These are phyloP conservation scores for Fusarium euwallaceae DNA, from an alignment of 2,329 filamentous ascomycete species.

Conservation along the genomic window DNA sequence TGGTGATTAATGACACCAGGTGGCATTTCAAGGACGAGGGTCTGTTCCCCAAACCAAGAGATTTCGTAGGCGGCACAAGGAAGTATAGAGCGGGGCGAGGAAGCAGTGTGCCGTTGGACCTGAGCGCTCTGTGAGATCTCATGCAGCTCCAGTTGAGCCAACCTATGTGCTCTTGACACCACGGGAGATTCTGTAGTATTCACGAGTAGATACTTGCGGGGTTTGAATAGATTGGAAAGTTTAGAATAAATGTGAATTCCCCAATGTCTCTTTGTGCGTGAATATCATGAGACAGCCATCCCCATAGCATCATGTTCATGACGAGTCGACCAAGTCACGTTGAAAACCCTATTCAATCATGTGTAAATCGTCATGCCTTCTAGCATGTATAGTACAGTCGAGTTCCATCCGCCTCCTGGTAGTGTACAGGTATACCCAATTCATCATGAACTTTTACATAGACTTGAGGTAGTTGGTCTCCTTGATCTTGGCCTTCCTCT, in stretches of 20 bases:
- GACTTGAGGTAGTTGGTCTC: slow-evolving; percentile 88
- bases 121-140: slow-evolving; percentile 66
- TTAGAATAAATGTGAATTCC: slow-evolving; percentile 20
- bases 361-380: slow-evolving; percentile 22
- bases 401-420: slow-evolving; percentile 35
- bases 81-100: slow-evolving; percentile 91
- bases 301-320: neutral
- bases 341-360: slow-evolving; percentile 18
- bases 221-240: slow-evolving; percentile 37
- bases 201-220: slow-evolving; percentile 17
- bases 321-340: neutral
- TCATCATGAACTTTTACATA: slow-evolving; percentile 65
- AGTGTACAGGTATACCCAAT: slow-evolving; percentile 44
- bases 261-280: neutral
- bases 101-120: slow-evolving; percentile 92
- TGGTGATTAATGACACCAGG: slow-evolving; percentile 79
- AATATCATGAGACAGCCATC: neutral
- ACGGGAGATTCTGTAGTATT: slow-evolving; percentile 14
- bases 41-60: slow-evolving; percentile 85
- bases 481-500: slow-evolving; percentile 83
- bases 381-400: slow-evolving; percentile 46
- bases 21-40: slow-evolving; percentile 91
- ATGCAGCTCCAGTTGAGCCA: slow-evolving; percentile 25
- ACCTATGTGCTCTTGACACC: slow-evolving; percentile 6
- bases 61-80: slow-evolving; percentile 80